Conservation (phyloP, 2,329 filamentous ascomycete genomes). For the Trichoderma sp. region DNA sequence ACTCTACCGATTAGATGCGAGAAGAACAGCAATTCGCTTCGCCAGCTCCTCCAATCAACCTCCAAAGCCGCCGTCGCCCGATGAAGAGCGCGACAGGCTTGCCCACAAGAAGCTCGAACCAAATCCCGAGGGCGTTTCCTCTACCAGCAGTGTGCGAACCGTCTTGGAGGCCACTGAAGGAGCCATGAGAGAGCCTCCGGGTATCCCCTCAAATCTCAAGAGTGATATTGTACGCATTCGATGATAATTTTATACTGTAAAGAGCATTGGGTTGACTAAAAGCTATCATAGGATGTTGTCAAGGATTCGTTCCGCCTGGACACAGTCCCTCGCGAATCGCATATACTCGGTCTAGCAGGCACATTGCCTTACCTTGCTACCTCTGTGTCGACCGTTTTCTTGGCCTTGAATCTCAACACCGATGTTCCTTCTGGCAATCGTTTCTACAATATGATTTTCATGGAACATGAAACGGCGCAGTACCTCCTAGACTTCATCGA, state of each 20-base stretch:
- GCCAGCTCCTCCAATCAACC: slow-evolving; percentile 23
- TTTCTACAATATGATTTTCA: slow-evolving; percentile 51
- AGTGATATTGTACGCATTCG: slow-evolving; percentile 54
- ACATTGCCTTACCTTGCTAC: slow-evolving; percentile 84
- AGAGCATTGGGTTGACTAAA: background rate
- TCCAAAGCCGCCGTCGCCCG: slow-evolving; percentile 37
- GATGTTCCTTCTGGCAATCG: slow-evolving; percentile 58
- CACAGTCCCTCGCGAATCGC: slow-evolving; percentile 65
- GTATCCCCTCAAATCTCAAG: slow-evolving; percentile 38
- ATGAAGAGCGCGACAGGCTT: slow-evolving; percentile 56
- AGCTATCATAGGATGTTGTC: slow-evolving; percentile 54
- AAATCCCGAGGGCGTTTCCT: slow-evolving; percentile 57
- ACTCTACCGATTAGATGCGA: slow-evolving; percentile 17
- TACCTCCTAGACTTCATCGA: slow-evolving; percentile 73
- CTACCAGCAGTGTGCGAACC: slow-evolving; percentile 54
- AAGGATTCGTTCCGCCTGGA: slow-evolving; percentile 66
- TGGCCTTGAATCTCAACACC: slow-evolving; percentile 79
- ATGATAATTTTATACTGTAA: slow-evolving; percentile 17
- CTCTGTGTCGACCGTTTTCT: slow-evolving; percentile 76
- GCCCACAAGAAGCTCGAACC: slow-evolving; percentile 55
- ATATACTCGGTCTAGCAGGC: slow-evolving; percentile 70
- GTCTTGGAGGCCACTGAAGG: slow-evolving; percentile 42
- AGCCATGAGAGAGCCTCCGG: slow-evolving; percentile 26
- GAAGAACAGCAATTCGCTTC: background rate
- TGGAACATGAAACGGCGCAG: slow-evolving; percentile 69